Percentiles rank a stretch among this genome's conserved stretches.
phyloP scores from a whole-genome alignment of 2,329 filamentous ascomycete species.

The Phialemonium atrogriseum region DNA sequence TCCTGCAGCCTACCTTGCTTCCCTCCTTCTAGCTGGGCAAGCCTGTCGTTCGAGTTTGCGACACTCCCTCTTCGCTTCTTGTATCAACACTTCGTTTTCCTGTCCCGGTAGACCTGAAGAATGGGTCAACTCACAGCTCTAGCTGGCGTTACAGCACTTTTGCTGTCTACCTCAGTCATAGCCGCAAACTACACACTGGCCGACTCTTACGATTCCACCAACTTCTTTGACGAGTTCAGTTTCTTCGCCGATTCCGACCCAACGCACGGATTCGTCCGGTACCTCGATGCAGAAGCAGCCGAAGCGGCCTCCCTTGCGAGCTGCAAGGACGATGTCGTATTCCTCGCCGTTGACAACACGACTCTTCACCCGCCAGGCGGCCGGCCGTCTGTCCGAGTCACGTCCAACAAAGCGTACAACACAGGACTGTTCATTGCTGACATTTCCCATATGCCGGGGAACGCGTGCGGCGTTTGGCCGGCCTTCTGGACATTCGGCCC shows the following conservation, averaged over 20 bases:
- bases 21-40: too few species aligned
- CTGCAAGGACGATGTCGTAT: conserved; percentile 24
- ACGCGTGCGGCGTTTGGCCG: conserved; percentile 63
- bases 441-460: conserved; percentile 59
- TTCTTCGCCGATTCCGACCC: conserved; percentile 42
- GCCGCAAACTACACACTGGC: conserved; percentile 29
- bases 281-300: too few species aligned
- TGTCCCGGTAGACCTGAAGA: too few species aligned
- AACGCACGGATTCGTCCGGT: conserved; percentile 58
- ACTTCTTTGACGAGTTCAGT: conserved; percentile 40
- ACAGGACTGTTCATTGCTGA: conserved; percentile 63
- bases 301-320: too few species aligned
- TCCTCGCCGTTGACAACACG: conserved; percentile 29
- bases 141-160: too few species aligned
- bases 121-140: too few species aligned
- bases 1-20: too few species aligned
- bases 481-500: conserved; percentile 50
- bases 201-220: conserved; percentile 31
- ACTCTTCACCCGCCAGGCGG: conserved; percentile 15
- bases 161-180: too few species aligned
- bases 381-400: conserved; percentile 54
- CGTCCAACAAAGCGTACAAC: conserved; percentile 53
- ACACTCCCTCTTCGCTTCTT: too few species aligned
- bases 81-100: too few species aligned
- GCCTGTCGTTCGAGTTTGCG: too few species aligned